These are phyloP conservation scores for Colletotrichum scovillei DNA, from an alignment of 2,329 filamentous ascomycete genomes.

Conservation along the genomic window DNA sequence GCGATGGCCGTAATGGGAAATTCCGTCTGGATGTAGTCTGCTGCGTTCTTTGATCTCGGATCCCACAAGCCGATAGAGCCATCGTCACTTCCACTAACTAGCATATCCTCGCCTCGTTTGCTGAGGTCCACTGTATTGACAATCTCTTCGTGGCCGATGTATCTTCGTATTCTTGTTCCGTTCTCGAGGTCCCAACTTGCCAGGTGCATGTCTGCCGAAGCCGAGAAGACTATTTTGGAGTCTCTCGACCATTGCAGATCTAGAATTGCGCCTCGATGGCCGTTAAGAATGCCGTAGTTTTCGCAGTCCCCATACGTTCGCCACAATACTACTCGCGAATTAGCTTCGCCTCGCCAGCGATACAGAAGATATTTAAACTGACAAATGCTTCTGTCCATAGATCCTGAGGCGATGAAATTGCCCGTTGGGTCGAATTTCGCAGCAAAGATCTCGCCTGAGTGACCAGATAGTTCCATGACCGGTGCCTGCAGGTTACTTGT, in stretches of 20 bases:
- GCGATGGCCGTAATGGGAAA: slow-evolving; percentile 93
- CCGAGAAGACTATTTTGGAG: slow-evolving; percentile 89
- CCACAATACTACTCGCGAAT: slow-evolving; percentile 79
- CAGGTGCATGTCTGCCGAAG: slow-evolving; percentile 91
- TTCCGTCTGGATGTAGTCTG: slow-evolving; percentile 89
- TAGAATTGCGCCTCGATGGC: slow-evolving; percentile 90
- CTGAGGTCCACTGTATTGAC: slow-evolving; percentile 92
- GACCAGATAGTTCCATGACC: slow-evolving; percentile 91
- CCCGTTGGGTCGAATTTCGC: slow-evolving; percentile 91
- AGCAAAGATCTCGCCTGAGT: slow-evolving; percentile 88
- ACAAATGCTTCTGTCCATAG: slow-evolving; percentile 94
- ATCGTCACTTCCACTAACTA: slow-evolving; percentile 94
- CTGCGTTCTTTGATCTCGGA: slow-evolving; percentile 87
- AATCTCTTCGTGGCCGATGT: slow-evolving; percentile 94
- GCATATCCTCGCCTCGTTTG: slow-evolving; percentile 87
- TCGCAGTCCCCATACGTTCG: slow-evolving; percentile 91
- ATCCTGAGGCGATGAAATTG: slow-evolving; percentile 90
- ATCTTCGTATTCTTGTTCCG: slow-evolving; percentile 89
- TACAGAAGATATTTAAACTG: slow-evolving; percentile 34
- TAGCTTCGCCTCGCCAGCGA: no score
- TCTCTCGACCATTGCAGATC: slow-evolving; percentile 98
- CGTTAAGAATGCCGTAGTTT: slow-evolving; percentile 90
- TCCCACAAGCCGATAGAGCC: slow-evolving; percentile 97
- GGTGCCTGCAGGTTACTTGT: slow-evolving; percentile 89
- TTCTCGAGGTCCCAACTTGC: slow-evolving; percentile 96